phyloP scores from a whole-genome alignment of 2,329 filamentous ascomycete species.

The Leptosphaerulina australis region DNA sequence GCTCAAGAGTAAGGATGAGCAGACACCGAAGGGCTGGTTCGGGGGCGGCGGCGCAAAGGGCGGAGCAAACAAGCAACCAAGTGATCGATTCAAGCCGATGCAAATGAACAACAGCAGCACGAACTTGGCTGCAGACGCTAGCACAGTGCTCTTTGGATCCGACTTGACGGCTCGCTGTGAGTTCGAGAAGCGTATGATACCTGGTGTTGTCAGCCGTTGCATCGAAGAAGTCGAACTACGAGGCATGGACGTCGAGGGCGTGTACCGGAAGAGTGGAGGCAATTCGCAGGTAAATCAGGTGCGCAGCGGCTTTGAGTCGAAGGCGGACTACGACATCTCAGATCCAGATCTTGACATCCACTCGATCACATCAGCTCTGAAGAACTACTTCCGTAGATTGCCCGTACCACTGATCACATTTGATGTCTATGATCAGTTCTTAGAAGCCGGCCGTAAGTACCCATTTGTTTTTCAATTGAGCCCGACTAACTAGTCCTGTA shows the following conservation, averaged over 20 bases:
- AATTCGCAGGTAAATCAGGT: slow-evolving; percentile 89
- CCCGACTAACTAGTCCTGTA: slow-evolving; percentile 39
- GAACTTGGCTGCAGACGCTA: slow-evolving; percentile 47
- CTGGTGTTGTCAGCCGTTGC: slow-evolving; percentile 87
- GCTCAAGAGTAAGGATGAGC: slow-evolving; percentile 38
- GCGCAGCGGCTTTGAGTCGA: slow-evolving; percentile 88
- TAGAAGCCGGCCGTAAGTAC: slow-evolving; percentile 76
- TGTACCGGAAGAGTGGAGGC: slow-evolving; percentile 96
- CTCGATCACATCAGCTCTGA: slow-evolving; percentile 90
- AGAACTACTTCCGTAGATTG: slow-evolving; percentile 96
- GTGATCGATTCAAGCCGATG: slow-evolving; percentile 41
- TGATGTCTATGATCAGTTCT: slow-evolving; percentile 85
- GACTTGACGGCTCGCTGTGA: slow-evolving; percentile 86
- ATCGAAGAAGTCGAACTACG: slow-evolving; percentile 95
- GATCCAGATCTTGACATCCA: slow-evolving; percentile 95
- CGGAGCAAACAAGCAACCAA: slow-evolving; percentile 21
- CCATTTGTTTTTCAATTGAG: not conserved
- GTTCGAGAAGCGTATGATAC: slow-evolving; percentile 86
- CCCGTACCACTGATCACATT: slow-evolving; percentile 89
- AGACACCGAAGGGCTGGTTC: slow-evolving; percentile 43
- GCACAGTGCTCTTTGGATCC: slow-evolving; percentile 78
- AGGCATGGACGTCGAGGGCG: slow-evolving; percentile 94
- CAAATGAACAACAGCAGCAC: slow-evolving; percentile 52
- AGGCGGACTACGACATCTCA: slow-evolving; percentile 86
- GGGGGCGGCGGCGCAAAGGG: slow-evolving; percentile 28